Evolutionary conservation across 2,329 filamentous ascomycete species (phyloP).

Genomic region (Penicillium sp.): DNA sequence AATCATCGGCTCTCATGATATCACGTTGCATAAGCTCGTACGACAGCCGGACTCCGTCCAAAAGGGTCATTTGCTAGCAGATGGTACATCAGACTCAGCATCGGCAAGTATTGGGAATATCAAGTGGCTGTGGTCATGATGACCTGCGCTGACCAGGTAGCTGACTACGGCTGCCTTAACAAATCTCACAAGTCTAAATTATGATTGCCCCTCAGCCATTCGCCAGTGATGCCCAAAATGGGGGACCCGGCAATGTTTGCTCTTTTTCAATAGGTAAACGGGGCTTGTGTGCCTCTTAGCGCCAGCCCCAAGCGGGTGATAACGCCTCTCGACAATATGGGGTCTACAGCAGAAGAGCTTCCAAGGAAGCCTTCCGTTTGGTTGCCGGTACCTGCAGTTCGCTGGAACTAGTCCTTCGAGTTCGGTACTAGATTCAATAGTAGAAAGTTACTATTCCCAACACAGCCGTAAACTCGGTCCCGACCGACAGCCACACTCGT

Average conservation of each 20-base stretch:
- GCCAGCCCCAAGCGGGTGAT: background rate
- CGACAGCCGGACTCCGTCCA: background rate
- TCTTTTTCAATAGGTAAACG: background rate
- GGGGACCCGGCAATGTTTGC: background rate
- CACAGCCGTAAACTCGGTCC: background rate
- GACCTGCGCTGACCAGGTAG: background rate
- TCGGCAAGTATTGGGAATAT: background rate
- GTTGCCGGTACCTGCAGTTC: background rate
- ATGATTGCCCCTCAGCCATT: background rate
- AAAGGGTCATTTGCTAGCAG: background rate
- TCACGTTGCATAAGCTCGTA: slow-evolving; percentile 18
- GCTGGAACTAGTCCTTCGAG: background rate
- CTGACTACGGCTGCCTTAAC: background rate
- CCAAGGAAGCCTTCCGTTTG: slow-evolving; percentile 19
- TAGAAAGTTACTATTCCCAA: background rate
- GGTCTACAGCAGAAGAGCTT: background rate
- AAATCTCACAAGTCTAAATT: background rate
- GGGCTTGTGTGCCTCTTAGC: background rate
- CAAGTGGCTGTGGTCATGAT: background rate
- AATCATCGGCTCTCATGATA: slow-evolving; percentile 19
- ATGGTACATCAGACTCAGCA: background rate
- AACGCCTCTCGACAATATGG: background rate
- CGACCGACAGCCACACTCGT: background rate
- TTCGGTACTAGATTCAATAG: background rate
- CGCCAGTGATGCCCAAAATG: background rate